Base-by-base conservation (phyloP, 2,329 filamentous ascomycete genomes). In the Fusarium nanum region DNA sequence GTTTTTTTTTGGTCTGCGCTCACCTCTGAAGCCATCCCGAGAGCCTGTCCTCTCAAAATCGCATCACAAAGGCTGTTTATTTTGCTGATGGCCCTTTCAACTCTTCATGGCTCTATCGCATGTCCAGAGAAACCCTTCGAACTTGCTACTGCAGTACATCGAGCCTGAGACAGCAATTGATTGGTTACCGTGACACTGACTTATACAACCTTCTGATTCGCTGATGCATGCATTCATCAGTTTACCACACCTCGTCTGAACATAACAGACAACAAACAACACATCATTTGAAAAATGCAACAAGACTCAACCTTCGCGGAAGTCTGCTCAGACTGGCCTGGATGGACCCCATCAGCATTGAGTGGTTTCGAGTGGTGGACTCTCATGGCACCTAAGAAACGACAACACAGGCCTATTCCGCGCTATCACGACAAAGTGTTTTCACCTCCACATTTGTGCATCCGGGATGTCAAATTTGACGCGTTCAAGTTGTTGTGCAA, bases 401-500 rank as follows among this genome's bases (percentile, higher is more conserved):
- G 18, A 37, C 34, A 37, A 2, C 34, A 37, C 18, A 37, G 34
- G 6, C 34, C 34, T 12, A n/a, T 37, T 4, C 34, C 34, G 6
- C 34, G 34, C 2, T 37, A n/a, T 12, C 34, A 37, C 9, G 18
- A 37, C 34, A 37, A 37, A 4, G 34, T n/a, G 18, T 37, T n/a
- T n/a, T 37, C 34, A 2, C 34, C 34, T 37, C 34, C 34, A n/a
- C 34, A 37, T 2, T 37, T 37, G 34, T 37, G 34, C 6, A 6
- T 37, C 1, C 6, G 34, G 18, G n/a, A 37, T 10, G n/a, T 12
- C 3, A 37, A 12, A 4, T 66, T 70, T 2, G 46, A 59, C 4
- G 65, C 67, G 3, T 65, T 69, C n/a, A 61, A 59, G 12, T 11
- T 47, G 0, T 16, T 66, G 9, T 62, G 53, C 9, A 66, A 66